phyloP scores from a whole-genome alignment of 2,329 filamentous ascomycete genomes.

The Coniochaeta ligniaria region DNA sequence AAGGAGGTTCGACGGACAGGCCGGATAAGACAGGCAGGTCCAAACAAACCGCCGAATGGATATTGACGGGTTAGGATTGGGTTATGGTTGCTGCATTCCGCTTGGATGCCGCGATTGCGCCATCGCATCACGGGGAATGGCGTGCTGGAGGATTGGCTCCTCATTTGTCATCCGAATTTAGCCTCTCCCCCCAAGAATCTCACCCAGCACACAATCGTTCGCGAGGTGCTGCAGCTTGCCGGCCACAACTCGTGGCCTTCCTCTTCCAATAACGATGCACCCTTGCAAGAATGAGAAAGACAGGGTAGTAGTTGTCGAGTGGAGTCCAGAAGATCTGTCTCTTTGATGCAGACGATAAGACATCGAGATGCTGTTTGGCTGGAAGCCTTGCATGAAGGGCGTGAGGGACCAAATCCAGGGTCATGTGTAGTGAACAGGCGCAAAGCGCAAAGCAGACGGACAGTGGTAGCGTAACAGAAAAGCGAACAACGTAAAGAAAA shows the following conservation, averaged over 20 bases:
- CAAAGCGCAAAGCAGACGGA: constrained; percentile 5
- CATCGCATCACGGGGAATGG: constrained; percentile 50
- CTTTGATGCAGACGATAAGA: background rate
- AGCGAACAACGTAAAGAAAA: background rate
- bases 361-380: background rate
- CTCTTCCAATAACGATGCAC: constrained; percentile 22
- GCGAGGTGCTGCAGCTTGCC: constrained; percentile 13
- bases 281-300: background rate
- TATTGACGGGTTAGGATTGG: background rate
- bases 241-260: constrained; percentile 1
- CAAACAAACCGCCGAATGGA: background rate
- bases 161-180: constrained; percentile 34
- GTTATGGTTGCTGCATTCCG: background rate
- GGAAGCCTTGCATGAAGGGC: background rate
- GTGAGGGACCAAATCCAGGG: background rate
- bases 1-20: background rate
- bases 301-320: background rate
- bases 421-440: background rate
- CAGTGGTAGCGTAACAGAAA: constrained; percentile 3
- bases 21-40: background rate
- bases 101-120: constrained; percentile 1
- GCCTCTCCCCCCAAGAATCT: constrained; percentile 5
- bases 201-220: constrained; percentile 7
- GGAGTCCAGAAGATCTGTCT: background rate
- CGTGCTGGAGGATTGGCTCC: constrained; percentile 39